Conservation (phyloP, 2,329 filamentous ascomycete genomes). For the Penicillium palitans region DNA sequence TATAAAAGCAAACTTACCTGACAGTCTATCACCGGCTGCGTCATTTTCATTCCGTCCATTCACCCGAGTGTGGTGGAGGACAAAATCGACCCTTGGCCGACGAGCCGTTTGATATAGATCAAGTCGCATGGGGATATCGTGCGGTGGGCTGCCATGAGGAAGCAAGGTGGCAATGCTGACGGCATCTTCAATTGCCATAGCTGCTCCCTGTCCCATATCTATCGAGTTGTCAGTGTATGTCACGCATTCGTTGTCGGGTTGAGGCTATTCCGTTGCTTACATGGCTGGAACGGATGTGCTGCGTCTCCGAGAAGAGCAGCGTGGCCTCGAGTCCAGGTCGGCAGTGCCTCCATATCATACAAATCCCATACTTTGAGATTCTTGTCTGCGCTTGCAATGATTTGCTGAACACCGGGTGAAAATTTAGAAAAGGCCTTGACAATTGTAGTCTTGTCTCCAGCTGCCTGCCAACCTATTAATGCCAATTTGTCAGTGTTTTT, state of each 20-base stretch:
- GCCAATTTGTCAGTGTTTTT: neutral
- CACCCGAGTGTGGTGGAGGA: conserved; percentile 22
- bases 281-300: conserved; percentile 65
- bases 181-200: conserved; percentile 38
- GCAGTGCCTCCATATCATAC: conserved; percentile 61
- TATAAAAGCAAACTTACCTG: conserved; percentile 13
- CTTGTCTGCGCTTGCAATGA: conserved; percentile 38
- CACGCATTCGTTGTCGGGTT: neutral
- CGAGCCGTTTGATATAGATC: conserved; percentile 23
- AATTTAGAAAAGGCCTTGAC: conserved; percentile 21
- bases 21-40: conserved; percentile 11
- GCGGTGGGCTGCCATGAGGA: conserved; percentile 16
- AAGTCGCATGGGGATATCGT: conserved; percentile 20
- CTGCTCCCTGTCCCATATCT: conserved; percentile 35
- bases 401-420: conserved; percentile 15
- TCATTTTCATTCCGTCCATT: conserved; percentile 29
- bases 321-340: conserved; percentile 54
- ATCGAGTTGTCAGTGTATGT: neutral
- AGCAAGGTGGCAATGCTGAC: conserved; percentile 31
- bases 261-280: conserved; percentile 10
- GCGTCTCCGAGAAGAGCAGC: conserved; percentile 64
- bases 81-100: conserved; percentile 23
- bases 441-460: conserved; percentile 20
- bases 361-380: conserved; percentile 59
- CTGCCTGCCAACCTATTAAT: conserved; percentile 21